Evolutionary conservation across 1,284 basidiomycete genomes (phyloP).

Genomic region (Phlebopus sp.): DNA sequence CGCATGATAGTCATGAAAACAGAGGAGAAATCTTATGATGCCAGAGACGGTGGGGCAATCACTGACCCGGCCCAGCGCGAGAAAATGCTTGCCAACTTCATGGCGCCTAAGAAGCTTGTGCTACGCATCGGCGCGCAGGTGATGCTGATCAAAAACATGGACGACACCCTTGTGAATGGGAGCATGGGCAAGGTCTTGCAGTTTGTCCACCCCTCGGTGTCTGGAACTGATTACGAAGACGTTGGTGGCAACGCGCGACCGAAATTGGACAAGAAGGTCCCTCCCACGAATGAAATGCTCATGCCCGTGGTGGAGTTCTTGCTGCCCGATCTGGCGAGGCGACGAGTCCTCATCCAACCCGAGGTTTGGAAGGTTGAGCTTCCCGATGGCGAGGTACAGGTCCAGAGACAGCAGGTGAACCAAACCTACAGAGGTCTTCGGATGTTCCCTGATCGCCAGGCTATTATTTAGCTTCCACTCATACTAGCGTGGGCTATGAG

Average conservation of each 20-base stretch:
- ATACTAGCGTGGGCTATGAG: conserved; percentile 94
- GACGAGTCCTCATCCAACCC: conserved; percentile 62
- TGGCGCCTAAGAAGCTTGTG: conserved; percentile 59
- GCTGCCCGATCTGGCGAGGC: conserved; percentile 54
- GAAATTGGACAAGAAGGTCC: conserved; percentile 25
- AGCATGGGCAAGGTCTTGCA: conserved; percentile 63
- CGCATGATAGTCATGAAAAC: conserved; percentile 55
- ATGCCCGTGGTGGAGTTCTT: conserved; percentile 80
- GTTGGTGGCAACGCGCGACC: conserved; percentile 33
- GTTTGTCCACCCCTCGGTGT: conserved; percentile 40
- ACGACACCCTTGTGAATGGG: conserved; percentile 72
- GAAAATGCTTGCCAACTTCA: conserved; percentile 71
- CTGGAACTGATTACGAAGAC: conserved; percentile 27
- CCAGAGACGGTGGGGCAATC: conserved; percentile 56
- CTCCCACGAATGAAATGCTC: conserved; percentile 35
- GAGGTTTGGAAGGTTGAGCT: conserved; percentile 86
- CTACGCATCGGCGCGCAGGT: conserved; percentile 56
- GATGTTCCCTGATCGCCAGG: conserved; percentile 1
- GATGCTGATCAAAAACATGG: conserved; percentile 72
- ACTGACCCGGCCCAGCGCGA: conserved; percentile 51
- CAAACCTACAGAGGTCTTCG: not conserved
- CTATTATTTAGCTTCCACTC: conserved; percentile 57
- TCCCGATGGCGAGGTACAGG: conserved; percentile 79
- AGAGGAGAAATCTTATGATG: conserved; percentile 43
- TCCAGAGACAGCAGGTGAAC: conserved; percentile 64